phyloP scores from a whole-genome alignment of 768 basidiomycete species.

The Inosperma sp. region DNA sequence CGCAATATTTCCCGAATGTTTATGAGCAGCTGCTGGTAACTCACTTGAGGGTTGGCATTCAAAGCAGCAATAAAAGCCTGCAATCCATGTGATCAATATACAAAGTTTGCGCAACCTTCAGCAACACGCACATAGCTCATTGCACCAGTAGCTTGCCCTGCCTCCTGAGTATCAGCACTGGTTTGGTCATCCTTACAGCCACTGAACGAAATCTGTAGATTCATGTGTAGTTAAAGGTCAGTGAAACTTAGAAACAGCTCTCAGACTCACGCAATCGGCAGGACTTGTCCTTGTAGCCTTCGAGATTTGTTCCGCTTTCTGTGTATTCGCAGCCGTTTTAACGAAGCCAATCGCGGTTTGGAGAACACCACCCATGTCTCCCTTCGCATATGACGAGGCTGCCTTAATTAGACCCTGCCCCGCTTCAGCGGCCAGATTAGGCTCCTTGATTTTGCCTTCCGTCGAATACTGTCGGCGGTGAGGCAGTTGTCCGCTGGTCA shows the following conservation, averaged over 20 bases:
- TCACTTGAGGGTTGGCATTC: slow-evolving; percentile 42
- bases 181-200: slow-evolving; percentile 80
- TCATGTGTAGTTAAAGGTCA: neutral
- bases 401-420: slow-evolving; percentile 83
- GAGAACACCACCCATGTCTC: slow-evolving; percentile 78
- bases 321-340: slow-evolving; percentile 60
- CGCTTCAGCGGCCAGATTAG: slow-evolving; percentile 82
- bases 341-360: slow-evolving; percentile 68
- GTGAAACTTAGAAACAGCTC: neutral
- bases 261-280: slow-evolving; percentile 75
- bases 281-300: slow-evolving; percentile 67
- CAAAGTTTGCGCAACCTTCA: neutral
- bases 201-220: slow-evolving; percentile 71
- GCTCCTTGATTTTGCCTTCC: slow-evolving; percentile 93
- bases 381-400: slow-evolving; percentile 67
- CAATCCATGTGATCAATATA: neutral
- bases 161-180: slow-evolving; percentile 71
- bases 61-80: slow-evolving; percentile 55
- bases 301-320: slow-evolving; percentile 59
- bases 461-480: slow-evolving; percentile 68
- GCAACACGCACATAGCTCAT: slow-evolving; percentile 66
- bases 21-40: slow-evolving; percentile 40
- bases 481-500: neutral
- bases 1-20: slow-evolving; percentile 37
- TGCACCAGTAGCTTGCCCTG: slow-evolving; percentile 65